A percentile compares a stretch with the other conserved stretches of the same genome.
These are phyloP conservation scores for Lentinula sp. DNA, from an alignment of 768 basidiomycete species.

Conservation along the genomic window DNA sequence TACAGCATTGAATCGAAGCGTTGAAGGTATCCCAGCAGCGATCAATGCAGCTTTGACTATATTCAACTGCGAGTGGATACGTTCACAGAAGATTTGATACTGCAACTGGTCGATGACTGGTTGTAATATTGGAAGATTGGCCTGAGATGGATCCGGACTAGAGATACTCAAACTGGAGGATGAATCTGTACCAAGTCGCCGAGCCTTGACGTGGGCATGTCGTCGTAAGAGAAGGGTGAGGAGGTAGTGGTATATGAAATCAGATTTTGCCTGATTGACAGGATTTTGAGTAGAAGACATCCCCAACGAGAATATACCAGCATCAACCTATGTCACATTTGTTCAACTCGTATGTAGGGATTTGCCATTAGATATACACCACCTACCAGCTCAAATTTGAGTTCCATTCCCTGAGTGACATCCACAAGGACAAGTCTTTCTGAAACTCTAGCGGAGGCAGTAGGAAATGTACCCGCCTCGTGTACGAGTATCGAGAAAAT, in stretches of 20 bases:
- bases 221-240: slow-evolving; percentile 59
- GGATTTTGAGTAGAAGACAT: slow-evolving; percentile 12
- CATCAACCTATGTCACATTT: slow-evolving; percentile 24
- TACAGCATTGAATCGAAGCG: slow-evolving; percentile 54
- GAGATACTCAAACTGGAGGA: slow-evolving; percentile 8
- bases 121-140: slow-evolving; percentile 52
- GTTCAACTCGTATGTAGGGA: no score
- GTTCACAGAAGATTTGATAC: slow-evolving; percentile 68
- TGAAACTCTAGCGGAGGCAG: slow-evolving; percentile 71
- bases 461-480: slow-evolving; percentile 73
- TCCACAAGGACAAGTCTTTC: slow-evolving; percentile 75
- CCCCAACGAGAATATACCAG: slow-evolving; percentile 13
- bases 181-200: slow-evolving; percentile 26
- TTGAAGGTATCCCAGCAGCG: slow-evolving; percentile 48
- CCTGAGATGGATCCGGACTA: slow-evolving; percentile 9
- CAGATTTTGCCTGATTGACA: slow-evolving; percentile 36
- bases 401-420: slow-evolving; percentile 62
- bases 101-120: slow-evolving; percentile 77
- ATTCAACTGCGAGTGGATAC: slow-evolving; percentile 53
- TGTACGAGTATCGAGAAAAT: slow-evolving; percentile 68
- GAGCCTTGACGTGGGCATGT: slow-evolving; percentile 44
- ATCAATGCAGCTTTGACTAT: slow-evolving; percentile 43
- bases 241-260: slow-evolving; percentile 62
- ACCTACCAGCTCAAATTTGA: slow-evolving; percentile 67
- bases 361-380: neutral